phyloP scores from a whole-genome alignment of 2,329 filamentous ascomycete species.

The Exophiala aquamarina region DNA sequence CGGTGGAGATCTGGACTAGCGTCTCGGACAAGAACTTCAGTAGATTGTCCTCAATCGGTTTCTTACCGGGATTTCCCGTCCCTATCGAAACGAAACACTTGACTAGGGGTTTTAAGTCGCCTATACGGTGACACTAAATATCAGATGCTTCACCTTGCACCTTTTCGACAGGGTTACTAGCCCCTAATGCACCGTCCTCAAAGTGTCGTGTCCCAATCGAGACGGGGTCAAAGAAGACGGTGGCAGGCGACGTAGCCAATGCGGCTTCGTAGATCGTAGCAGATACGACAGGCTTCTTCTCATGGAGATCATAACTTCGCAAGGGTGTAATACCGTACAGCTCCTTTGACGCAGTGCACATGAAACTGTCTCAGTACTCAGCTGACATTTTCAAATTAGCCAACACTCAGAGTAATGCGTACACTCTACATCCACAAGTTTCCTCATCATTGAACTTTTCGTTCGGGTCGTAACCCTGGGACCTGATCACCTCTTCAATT shows the following conservation, averaged over 20 bases:
- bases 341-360: conserved; percentile 17
- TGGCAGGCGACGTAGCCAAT: conserved; percentile 45
- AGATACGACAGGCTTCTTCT: conserved; percentile 21
- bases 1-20: conserved; percentile 27
- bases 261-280: conserved; percentile 44
- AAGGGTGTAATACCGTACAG: conserved; percentile 25
- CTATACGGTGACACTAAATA: conserved; percentile 32
- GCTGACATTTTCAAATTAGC: no score
- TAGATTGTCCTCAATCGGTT: conserved; percentile 24
- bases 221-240: conserved; percentile 44
- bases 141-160: conserved; percentile 41
- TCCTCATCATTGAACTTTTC: conserved; percentile 27
- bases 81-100: conserved; percentile 42
- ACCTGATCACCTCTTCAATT: conserved; percentile 25
- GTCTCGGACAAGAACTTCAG: conserved; percentile 11
- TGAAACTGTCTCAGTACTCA: conserved; percentile 26
- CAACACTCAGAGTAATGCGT: conserved; percentile 17
- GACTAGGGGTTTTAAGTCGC: conserved; percentile 31
- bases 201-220: conserved; percentile 38
- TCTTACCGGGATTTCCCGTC: conserved; percentile 29
- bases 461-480: conserved; percentile 13
- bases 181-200: conserved; percentile 44
- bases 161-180: conserved; percentile 47
- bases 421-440: conserved; percentile 27
- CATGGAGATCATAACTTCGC: conserved; percentile 28